Percentiles rank a stretch among this genome's conserved stretches.
Conservation (phyloP, 2,329 filamentous ascomycete genomes). For the Fusarium algeriense region DNA sequence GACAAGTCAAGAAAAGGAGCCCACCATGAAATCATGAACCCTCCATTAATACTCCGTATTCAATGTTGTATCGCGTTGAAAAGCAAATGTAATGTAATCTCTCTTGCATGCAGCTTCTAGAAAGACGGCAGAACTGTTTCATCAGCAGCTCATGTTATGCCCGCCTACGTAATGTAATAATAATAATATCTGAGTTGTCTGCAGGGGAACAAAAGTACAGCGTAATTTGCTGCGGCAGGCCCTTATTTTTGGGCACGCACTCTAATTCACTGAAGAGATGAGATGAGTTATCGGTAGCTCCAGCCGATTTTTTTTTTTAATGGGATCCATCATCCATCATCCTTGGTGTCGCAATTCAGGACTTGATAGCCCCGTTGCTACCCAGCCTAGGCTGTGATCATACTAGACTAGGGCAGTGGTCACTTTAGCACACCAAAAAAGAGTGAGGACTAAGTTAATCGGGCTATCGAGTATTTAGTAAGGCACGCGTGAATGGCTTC, state of each 20-base stretch:
- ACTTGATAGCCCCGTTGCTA: constrained; percentile 20
- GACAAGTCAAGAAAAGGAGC: not conserved
- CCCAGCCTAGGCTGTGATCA: constrained; percentile 4
- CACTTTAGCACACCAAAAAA: constrained; percentile 11
- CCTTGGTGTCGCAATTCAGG: constrained; percentile 30
- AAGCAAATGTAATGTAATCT: constrained; percentile 17
- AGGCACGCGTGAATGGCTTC: constrained; percentile 26
- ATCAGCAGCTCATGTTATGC: constrained; percentile 13
- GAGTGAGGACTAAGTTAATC: constrained; percentile 1
- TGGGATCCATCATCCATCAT: not conserved
- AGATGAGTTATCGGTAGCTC: constrained; percentile 21
- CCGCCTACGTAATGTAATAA: constrained; percentile 7
- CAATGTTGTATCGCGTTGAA: constrained; percentile 8
- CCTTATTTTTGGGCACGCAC: constrained; percentile 23
- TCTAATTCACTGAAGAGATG: constrained; percentile 17
- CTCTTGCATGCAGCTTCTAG: constrained; percentile 46
- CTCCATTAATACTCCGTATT: not conserved
- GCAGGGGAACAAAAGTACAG: constrained; percentile 32
- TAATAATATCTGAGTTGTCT: constrained; percentile 4
- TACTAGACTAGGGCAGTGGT: not conserved
- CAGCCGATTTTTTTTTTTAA: constrained; percentile 12
- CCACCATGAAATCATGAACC: not conserved
- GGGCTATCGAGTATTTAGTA: constrained; percentile 32
- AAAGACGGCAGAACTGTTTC: constrained; percentile 49
- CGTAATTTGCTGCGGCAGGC: constrained; percentile 37